Base-by-base conservation (phyloP, 768 basidiomycete species). In the Cystobasidium onofrii region DNA sequence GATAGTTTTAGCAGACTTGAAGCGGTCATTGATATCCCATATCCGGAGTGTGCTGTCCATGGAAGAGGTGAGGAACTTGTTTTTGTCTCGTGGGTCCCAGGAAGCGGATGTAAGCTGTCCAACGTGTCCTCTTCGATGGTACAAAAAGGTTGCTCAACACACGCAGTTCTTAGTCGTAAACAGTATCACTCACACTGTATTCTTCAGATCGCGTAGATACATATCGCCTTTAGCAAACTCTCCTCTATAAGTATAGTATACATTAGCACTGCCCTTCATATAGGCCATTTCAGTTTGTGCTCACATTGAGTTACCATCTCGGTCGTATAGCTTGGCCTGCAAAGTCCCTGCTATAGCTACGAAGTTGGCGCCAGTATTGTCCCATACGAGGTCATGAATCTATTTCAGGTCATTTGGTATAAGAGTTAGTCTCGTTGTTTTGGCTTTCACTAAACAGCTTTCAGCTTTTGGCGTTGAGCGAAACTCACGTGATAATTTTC, bases 171-270 rank as follows among this genome's bases (percentile, higher is more conserved):
- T 9, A 34, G 25, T 41, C 39, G 33, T 18, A 27, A 63, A 29
- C 69, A 76, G 23, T 41, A 17, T 20, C 62, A 84, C 92, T 76
- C 78, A 95, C 95, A 89, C 86, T n/a, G 96, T 99, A 80, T 98
- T 89, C 82, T 92, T 92, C 91, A 99, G 94, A 82, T 99, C 96
- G 71, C 96, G 89, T 77, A 99, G 90, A 81, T 98, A 99, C 74
- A 90, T 91, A 82, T 99, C 96, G 39, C 96, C 96, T 83, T 98
- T 98, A 80, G 92, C 84, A 81, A 79, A 84, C 71, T 82, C 82
- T 1, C 81, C 80, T 31, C 83, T 81, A 86, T 89, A 73, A 1
- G 73, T 52, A 2, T 18, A 36, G 13, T 6, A 39, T 31, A 54
- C 23, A 2, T 50, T 1, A 39, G 57, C 27, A 6, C 83, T 81